These are phyloP conservation scores for Wickerhamomyces tratensis DNA, from an alignment of 805 yeast species.

Conservation along the genomic window DNA sequence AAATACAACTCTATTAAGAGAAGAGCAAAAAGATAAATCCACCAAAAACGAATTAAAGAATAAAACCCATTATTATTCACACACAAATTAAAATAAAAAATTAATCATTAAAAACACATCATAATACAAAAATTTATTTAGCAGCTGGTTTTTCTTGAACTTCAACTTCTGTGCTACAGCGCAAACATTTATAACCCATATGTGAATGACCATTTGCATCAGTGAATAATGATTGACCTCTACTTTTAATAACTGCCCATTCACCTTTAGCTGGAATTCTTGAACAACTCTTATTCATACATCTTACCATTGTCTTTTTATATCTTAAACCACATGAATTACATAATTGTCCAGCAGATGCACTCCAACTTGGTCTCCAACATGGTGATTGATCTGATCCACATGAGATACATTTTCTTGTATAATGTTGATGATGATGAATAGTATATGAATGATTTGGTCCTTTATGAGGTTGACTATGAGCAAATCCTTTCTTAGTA, in stretches of 20 bases:
- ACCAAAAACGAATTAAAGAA: too few species aligned
- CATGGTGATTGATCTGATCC: constrained; percentile 90
- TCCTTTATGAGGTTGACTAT: constrained; percentile 18
- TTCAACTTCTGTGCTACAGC: constrained; percentile 49
- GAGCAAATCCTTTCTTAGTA: constrained; percentile 9
- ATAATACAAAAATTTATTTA: background rate
- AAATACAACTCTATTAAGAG: too few species aligned
- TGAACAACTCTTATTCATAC: constrained; percentile 65
- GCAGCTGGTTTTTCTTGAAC: constrained; percentile 18
- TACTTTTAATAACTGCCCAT: constrained; percentile 77
- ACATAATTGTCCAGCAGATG: constrained; percentile 87
- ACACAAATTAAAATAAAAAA: too few species aligned
- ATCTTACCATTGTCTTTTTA: constrained; percentile 89
- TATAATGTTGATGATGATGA: constrained; percentile 15
- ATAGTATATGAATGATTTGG: constrained; percentile 20
- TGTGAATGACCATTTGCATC: constrained; percentile 19
- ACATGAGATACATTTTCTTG: constrained; percentile 79
- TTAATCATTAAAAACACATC: too few species aligned
- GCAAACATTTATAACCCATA: constrained; percentile 42
- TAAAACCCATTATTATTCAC: too few species aligned
- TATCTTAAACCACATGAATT: constrained; percentile 93
- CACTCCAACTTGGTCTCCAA: constrained; percentile 97
- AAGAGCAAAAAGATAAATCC: too few species aligned
- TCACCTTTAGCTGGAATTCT: constrained; percentile 96
- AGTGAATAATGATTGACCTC: constrained; percentile 36